These are phyloP conservation scores for Macrophomina phaseolina DNA, from an alignment of 2,329 filamentous ascomycete species.

Conservation along the genomic window DNA sequence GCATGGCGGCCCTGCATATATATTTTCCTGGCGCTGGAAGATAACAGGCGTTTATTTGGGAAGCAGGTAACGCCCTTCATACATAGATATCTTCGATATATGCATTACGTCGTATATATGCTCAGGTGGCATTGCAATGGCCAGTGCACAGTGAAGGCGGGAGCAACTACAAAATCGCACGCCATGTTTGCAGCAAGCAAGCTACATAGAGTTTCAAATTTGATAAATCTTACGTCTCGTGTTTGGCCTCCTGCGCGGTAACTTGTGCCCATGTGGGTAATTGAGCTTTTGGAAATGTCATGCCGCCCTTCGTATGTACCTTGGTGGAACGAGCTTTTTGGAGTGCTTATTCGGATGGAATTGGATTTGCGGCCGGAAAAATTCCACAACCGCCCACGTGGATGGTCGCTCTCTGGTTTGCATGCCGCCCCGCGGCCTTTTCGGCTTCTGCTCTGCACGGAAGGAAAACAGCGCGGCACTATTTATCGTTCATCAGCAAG, in stretches of 20 bases:
- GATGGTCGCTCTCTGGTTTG: background rate
- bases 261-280: no score
- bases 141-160: background rate
- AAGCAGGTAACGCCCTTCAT: background rate
- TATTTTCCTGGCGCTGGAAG: background rate
- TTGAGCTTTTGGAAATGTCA: no score
- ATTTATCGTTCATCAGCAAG: background rate
- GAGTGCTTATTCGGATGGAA: background rate
- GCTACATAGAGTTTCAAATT: no score
- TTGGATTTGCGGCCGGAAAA: background rate
- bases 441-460: background rate
- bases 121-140: background rate
- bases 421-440: background rate
- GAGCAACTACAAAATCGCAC: background rate
- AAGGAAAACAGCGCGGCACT: background rate
- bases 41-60: background rate
- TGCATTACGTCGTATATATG: background rate
- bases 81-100: background rate
- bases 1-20: background rate
- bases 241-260: no score
- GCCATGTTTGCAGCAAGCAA: background rate
- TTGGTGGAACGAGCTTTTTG: background rate
- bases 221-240: no score
- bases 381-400: background rate
- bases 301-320: no score